Conservation (phyloP, 345 rosid species). For the Euphorbia lathyris region DNA sequence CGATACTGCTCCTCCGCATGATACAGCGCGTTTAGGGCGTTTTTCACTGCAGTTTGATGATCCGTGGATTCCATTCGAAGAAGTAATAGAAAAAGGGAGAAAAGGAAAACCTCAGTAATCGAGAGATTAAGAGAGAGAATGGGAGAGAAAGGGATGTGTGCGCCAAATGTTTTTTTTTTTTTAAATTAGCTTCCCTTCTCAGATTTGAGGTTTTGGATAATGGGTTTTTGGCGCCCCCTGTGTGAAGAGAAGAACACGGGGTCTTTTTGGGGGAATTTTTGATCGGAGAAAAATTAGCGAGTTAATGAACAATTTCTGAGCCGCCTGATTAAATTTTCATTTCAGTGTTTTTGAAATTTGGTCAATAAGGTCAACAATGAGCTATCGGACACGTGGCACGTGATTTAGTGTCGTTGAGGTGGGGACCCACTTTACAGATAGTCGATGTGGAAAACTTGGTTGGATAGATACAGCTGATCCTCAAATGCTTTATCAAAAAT, state of each 20-base stretch:
- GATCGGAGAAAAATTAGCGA: background rate
- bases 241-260: background rate
- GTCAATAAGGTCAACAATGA: slow-evolving; percentile 16
- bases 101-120: background rate
- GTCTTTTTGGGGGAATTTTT: slow-evolving; percentile 7
- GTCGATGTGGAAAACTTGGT: background rate
- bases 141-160: background rate
- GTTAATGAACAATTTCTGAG: background rate
- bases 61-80: slow-evolving; percentile 50
- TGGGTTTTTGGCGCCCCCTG: slow-evolving; percentile 1
- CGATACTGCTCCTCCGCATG: slow-evolving; percentile 90
- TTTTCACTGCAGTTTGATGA: slow-evolving; percentile 84
- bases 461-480: slow-evolving; percentile 2
- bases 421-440: slow-evolving; percentile 9
- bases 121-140: background rate
- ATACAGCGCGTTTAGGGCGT: slow-evolving; percentile 95
- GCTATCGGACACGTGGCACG: slow-evolving; percentile 8
- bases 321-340: slow-evolving; percentile 10
- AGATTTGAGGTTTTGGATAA: background rate
- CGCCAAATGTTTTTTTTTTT: background rate
- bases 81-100: background rate
- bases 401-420: background rate
- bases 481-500: background rate
- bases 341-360: slow-evolving; percentile 1
- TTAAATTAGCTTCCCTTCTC: background rate